Conservation (phyloP, 148 eudicot genomes). For the Rhododendron ovatum region DNA sequence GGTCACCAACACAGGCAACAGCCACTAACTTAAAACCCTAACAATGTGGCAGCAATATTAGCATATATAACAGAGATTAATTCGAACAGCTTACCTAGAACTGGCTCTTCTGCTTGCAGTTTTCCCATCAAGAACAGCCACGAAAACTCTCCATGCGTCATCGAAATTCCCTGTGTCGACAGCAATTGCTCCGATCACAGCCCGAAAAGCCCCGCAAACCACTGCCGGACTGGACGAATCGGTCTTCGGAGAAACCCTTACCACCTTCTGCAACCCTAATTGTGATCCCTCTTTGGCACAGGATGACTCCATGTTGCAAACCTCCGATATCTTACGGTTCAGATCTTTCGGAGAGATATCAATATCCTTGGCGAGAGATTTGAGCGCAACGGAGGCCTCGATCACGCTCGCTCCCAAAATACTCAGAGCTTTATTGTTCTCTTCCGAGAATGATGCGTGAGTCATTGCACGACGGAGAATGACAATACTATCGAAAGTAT, state of each 20-base stretch:
- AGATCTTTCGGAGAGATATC: constrained; percentile 65
- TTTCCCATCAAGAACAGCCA: constrained; percentile 32
- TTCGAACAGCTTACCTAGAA: constrained; percentile 11
- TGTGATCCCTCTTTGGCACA: constrained; percentile 58
- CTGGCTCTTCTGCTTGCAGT: constrained; percentile 13
- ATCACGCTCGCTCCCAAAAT: constrained; percentile 61
- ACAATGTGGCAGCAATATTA: background rate
- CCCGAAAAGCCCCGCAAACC: constrained; percentile 76
- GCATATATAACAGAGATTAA: background rate
- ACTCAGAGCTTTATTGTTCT: constrained; percentile 80
- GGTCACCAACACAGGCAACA: background rate
- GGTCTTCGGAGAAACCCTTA: constrained; percentile 71
- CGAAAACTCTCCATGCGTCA: constrained; percentile 40
- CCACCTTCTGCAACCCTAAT: constrained; percentile 53
- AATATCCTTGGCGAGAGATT: constrained; percentile 30
- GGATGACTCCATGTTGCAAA: constrained; percentile 53
- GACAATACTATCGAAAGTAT: too few relatives aligned
- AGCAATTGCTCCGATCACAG: constrained; percentile 66
- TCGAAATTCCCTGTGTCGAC: constrained; percentile 42
- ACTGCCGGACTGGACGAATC: constrained; percentile 57
- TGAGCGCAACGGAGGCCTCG: constrained; percentile 47
- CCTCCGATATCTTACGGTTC: constrained; percentile 42
- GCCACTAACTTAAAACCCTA: background rate
- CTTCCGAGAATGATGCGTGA: constrained; percentile 64
- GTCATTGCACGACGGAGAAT: background rate